Evolutionary conservation across 768 basidiomycete species (phyloP).

Genomic region (Tulasnella calospora): DNA sequence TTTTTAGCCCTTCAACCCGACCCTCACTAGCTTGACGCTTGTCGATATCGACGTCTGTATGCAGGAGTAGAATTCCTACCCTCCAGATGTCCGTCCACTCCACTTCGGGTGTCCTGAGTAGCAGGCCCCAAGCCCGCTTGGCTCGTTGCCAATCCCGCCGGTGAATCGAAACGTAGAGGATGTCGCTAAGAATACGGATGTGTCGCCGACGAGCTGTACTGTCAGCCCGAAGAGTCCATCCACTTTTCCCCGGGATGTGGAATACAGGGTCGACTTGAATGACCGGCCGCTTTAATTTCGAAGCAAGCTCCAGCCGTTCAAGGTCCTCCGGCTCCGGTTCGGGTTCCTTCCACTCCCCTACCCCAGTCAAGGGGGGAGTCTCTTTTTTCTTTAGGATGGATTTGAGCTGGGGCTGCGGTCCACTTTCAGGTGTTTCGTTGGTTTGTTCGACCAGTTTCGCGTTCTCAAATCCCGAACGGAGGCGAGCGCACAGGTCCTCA

Average conservation of each 20-base stretch:
- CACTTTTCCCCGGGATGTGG: not conserved
- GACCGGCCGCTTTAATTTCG: not conserved
- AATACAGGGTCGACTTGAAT: not conserved
- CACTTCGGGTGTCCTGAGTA: slow-evolving; percentile 71
- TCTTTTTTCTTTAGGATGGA: not conserved
- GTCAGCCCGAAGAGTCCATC: not conserved
- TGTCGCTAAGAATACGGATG: slow-evolving; percentile 66
- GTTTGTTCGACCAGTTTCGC: not conserved
- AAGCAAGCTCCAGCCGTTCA: not conserved
- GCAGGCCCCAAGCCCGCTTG: slow-evolving; percentile 64
- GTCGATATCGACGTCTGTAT: slow-evolving; percentile 35
- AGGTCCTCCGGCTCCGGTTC: not conserved
- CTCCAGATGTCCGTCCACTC: slow-evolving; percentile 70
- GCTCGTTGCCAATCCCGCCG: slow-evolving; percentile 61
- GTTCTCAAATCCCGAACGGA: not conserved
- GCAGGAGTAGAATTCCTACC: slow-evolving; percentile 50
- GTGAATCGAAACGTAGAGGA: slow-evolving; percentile 66
- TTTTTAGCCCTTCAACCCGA: slow-evolving; percentile 44
- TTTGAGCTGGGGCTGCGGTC: not conserved
- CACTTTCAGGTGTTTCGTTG: not conserved
- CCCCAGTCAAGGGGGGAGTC: not conserved
- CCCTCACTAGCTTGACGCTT: slow-evolving; percentile 32
- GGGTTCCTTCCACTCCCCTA: not conserved
- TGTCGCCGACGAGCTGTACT: slow-evolving; percentile 39
- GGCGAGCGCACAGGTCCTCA: not conserved